Evolutionary conservation across 176 grass and related monocot genomes (phyloP).

Genomic region (Aegilops sharonensis): DNA sequence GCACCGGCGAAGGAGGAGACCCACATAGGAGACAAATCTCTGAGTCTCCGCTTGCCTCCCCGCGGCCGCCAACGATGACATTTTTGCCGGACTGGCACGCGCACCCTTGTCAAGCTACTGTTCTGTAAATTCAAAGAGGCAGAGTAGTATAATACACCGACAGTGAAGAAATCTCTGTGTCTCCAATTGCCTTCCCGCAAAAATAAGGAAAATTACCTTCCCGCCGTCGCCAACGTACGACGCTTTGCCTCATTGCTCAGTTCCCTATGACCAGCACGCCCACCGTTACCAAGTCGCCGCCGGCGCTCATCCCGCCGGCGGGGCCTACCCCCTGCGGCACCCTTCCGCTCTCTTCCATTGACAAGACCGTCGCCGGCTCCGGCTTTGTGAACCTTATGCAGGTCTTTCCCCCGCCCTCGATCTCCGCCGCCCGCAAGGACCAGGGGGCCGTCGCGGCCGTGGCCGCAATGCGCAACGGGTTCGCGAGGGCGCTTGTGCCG

Average conservation of each 20-base stretch:
- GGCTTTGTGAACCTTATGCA: constrained; percentile 38
- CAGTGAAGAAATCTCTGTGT: neutral
- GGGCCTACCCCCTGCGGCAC: neutral
- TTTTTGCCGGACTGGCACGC: no score
- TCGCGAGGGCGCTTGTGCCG: constrained; percentile 56
- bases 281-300: neutral
- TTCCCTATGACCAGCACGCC: neutral
- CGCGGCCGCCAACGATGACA: no score
- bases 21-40: no score
- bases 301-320: neutral
- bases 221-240: no score
- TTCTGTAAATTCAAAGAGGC: no score
- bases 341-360: neutral
- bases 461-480: constrained; percentile 47
- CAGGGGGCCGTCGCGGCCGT: constrained; percentile 8
- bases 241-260: neutral
- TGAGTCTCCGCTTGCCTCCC: no score
- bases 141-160: no score
- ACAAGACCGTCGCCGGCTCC: neutral
- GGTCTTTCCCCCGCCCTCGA: constrained; percentile 35
- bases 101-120: no score
- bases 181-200: neutral
- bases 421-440: neutral
- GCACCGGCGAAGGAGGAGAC: no score
- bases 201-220: neutral